Conservation (phyloP, 352 stramenopile genomes). For the Phytophthora hibernalis region DNA sequence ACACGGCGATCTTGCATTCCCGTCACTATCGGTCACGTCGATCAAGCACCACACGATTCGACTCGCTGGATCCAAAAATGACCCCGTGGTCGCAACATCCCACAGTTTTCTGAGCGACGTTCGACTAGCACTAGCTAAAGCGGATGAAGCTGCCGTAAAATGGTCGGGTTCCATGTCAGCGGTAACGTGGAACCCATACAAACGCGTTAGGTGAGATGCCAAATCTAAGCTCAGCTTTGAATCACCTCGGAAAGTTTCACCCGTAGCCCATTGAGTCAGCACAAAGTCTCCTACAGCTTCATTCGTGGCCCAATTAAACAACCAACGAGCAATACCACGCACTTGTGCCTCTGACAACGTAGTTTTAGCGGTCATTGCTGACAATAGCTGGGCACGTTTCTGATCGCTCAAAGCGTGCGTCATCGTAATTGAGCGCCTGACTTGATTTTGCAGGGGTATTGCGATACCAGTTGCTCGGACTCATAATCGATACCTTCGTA, state of each 20-base stretch:
- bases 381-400: constrained; percentile 37
- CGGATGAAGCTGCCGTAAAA: constrained; percentile 21
- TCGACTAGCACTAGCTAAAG: constrained; percentile 14
- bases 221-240: constrained; percentile 33
- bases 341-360: constrained; percentile 49
- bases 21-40: constrained; percentile 15
- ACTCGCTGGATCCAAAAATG: constrained; percentile 54
- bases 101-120: constrained; percentile 49
- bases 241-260: constrained; percentile 50
- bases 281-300: constrained; percentile 53
- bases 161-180: constrained; percentile 15
- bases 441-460: constrained; percentile 42
- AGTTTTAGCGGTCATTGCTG: constrained; percentile 39
- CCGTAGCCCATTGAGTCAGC: constrained; percentile 56
- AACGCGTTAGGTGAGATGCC: constrained; percentile 27
- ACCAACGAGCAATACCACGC: constrained; percentile 52
- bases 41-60: constrained; percentile 60
- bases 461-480: constrained; percentile 48
- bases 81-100: constrained; percentile 42
- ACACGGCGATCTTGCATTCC: constrained; percentile 22
- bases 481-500: constrained; percentile 64
- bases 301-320: constrained; percentile 57
- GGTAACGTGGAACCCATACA: constrained; percentile 35
- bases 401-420: constrained; percentile 27
- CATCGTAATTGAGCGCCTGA: constrained; percentile 23